phyloP scores from a whole-genome alignment of 2,329 filamentous ascomycete species.

The Metarhizium robertsii region DNA sequence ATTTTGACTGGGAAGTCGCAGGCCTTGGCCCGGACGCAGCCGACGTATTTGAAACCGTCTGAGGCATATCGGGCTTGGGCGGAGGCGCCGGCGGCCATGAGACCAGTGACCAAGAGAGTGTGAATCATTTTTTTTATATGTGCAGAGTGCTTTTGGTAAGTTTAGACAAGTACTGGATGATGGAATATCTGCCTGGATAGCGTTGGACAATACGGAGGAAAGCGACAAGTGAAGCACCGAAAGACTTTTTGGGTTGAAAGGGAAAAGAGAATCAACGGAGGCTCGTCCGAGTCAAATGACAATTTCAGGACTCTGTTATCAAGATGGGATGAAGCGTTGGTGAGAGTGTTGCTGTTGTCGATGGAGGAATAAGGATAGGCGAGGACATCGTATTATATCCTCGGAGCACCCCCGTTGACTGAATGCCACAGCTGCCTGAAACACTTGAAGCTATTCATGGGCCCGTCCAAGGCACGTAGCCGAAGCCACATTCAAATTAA shows the following conservation, averaged over 20 bases:
- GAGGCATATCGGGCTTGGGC: constrained; percentile 12
- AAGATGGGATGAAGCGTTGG: too few relatives aligned
- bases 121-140: constrained; percentile 8
- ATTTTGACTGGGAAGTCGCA: not conserved
- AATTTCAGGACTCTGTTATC: too few relatives aligned
- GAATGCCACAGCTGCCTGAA: not conserved
- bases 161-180: too few relatives aligned
- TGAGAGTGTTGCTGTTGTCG: not conserved
- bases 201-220: too few relatives aligned
- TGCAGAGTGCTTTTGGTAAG: not conserved
- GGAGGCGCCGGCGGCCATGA: constrained; percentile 15
- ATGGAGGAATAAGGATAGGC: not conserved
- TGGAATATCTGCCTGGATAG: too few relatives aligned
- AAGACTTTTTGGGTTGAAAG: too few relatives aligned
- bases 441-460: not conserved
- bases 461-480: not conserved
- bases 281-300: too few relatives aligned
- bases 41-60: constrained; percentile 16
- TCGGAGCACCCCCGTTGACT: not conserved
- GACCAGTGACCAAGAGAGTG: constrained; percentile 9
- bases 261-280: too few relatives aligned
- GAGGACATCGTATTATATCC: not conserved
- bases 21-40: constrained; percentile 16
- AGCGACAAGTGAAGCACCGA: too few relatives aligned
- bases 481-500: not conserved